Conservation (phyloP, 192 early-diverging fungal genomes). For the Entomortierella chlamydospora region DNA sequence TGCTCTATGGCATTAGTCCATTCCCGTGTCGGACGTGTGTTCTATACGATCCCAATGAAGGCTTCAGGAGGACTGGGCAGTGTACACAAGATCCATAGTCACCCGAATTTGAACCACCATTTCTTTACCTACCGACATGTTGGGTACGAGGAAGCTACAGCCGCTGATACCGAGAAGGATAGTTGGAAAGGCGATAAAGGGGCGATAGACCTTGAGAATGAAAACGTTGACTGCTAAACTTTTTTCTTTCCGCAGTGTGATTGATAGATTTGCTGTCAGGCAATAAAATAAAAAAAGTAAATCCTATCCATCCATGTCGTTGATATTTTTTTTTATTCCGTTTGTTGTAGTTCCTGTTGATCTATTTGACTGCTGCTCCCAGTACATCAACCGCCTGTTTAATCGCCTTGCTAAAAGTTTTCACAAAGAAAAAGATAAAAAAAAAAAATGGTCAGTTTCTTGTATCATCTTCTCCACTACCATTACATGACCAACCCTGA, state of each 20-base stretch:
- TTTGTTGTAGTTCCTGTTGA: background rate
- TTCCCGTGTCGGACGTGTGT: slow-evolving; percentile 90
- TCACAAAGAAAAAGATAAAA: slow-evolving; percentile 1
- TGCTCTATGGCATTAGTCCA: slow-evolving; percentile 96
- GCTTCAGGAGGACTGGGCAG: slow-evolving; percentile 67
- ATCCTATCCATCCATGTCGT: background rate
- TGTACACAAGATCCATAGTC: slow-evolving; percentile 75
- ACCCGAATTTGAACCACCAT: slow-evolving; percentile 80
- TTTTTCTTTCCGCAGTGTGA: no score
- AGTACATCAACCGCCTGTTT: slow-evolving; percentile 44
- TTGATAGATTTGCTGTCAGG: no score
- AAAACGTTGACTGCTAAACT: slow-evolving; percentile 18
- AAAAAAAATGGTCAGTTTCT: background rate
- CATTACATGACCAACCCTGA: no score
- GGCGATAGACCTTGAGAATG: background rate
- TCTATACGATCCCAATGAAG: slow-evolving; percentile 68
- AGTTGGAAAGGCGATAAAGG: background rate
- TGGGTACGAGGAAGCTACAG: slow-evolving; percentile 10
- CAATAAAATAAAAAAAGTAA: slow-evolving; percentile 2
- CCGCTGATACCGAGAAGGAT: background rate
- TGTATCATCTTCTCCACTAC: no score
- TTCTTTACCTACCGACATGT: slow-evolving; percentile 57
- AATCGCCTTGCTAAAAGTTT: slow-evolving; percentile 23
- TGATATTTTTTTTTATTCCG: background rate
- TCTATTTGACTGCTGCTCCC: slow-evolving; percentile 21